Conservation (phyloP, 495 filamentous ascomycete genomes). For the Penicillium lagena region DNA sequence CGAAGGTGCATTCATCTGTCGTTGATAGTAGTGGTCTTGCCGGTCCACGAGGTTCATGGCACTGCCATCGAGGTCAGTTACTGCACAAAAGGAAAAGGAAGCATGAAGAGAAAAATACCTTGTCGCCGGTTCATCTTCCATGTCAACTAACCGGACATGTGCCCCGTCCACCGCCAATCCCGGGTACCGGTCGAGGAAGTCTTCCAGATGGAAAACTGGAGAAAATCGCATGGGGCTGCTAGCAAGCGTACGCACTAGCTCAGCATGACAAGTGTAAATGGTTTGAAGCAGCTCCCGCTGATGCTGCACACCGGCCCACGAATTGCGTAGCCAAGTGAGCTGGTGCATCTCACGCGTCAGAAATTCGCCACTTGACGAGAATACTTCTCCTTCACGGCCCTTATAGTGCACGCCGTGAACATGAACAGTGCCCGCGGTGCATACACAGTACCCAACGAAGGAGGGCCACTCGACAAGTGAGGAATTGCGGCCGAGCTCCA, state of each 20-base stretch:
- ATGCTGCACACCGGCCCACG: constrained; percentile 73
- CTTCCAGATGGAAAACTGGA: constrained; percentile 75
- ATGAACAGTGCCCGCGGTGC: constrained; percentile 77
- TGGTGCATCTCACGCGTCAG: constrained; percentile 73
- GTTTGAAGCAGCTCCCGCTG: constrained; percentile 70
- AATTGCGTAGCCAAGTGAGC: constrained; percentile 61
- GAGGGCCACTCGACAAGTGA: constrained; percentile 73
- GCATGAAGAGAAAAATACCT: constrained; percentile 19
- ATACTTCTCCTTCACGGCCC: constrained; percentile 57
- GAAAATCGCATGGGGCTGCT: constrained; percentile 62
- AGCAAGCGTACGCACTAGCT: constrained; percentile 64
- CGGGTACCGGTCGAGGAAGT: constrained; percentile 77
- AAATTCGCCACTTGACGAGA: constrained; percentile 60
- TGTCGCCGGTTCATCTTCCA: constrained; percentile 43
- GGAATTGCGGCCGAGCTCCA: constrained; percentile 62
- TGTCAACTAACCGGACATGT: constrained; percentile 51
- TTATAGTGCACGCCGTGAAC: constrained; percentile 79
- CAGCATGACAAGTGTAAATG: constrained; percentile 65
- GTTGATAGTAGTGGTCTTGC: constrained; percentile 16
- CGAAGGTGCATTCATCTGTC: constrained; percentile 9
- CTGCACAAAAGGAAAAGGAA: background rate
- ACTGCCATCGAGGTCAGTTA: constrained; percentile 1
- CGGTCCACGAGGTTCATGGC: constrained; percentile 6
- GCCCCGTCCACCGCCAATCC: constrained; percentile 45
- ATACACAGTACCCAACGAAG: constrained; percentile 76